These are phyloP conservation scores for Cicer arietinum DNA, from an alignment of 306 rosid genomes.

Conservation along the genomic window DNA sequence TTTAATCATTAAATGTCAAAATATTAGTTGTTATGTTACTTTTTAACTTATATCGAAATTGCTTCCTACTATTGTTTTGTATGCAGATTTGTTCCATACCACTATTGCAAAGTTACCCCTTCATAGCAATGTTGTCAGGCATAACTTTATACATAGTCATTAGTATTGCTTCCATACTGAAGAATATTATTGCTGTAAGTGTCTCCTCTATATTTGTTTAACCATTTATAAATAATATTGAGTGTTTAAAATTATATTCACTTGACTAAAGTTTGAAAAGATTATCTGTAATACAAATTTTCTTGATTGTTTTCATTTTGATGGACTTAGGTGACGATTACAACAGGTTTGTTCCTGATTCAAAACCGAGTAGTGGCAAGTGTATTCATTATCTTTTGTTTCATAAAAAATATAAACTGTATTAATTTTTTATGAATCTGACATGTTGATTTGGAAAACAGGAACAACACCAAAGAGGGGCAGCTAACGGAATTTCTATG, in stretches of 20 bases:
- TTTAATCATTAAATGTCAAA: neutral
- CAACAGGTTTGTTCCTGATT: constrained; percentile 61
- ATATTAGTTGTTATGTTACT: too few relatives aligned
- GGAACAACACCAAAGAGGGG: constrained; percentile 87
- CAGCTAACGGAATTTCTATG: constrained; percentile 90
- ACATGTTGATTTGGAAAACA: constrained; percentile 41
- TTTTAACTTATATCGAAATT: neutral
- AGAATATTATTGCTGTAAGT: constrained; percentile 42
- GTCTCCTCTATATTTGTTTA: neutral
- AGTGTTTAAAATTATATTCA: neutral
- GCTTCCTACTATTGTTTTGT: neutral
- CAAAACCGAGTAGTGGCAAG: constrained; percentile 87
- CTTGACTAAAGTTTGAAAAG: neutral
- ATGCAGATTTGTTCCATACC: constrained; percentile 47
- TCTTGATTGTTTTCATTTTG: constrained; percentile 18
- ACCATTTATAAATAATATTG: neutral
- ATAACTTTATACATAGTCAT: constrained; percentile 38
- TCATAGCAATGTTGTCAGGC: constrained; percentile 51
- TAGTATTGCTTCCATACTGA: constrained; percentile 46
- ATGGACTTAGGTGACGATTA: constrained; percentile 41
- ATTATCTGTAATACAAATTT: neutral
- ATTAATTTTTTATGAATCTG: neutral
- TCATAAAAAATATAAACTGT: too few relatives aligned
- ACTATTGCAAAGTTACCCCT: constrained; percentile 54
- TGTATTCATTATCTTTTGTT: constrained; percentile 8